Percentiles rank a stretch among this genome's conserved stretches.
Evolutionary conservation across 768 basidiomycete species (phyloP).

Genomic region (Boletus pseudopeckii): DNA sequence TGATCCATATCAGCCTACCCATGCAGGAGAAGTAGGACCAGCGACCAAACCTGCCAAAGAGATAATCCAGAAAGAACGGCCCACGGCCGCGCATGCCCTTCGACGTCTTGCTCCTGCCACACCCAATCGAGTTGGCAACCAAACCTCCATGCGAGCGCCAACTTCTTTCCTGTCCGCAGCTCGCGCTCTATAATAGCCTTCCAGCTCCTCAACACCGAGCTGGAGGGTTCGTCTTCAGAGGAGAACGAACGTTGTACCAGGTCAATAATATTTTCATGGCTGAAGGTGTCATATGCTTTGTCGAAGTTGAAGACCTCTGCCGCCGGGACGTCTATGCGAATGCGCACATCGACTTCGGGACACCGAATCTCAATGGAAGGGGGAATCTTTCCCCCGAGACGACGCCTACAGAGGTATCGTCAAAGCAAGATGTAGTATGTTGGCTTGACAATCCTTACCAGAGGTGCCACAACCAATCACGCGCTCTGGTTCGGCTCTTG

Average conservation of each 20-base stretch:
- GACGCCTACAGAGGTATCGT: constrained; percentile 45
- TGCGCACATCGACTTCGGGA: constrained; percentile 61
- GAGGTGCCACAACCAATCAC: constrained; percentile 89
- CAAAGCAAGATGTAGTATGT: not conserved
- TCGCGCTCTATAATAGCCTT: constrained; percentile 54
- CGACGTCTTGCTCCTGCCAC: constrained; percentile 64
- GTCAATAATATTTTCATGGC: constrained; percentile 56
- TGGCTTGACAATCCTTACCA: constrained; percentile 48
- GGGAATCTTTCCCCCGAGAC: constrained; percentile 72
- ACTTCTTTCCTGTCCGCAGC: constrained; percentile 48
- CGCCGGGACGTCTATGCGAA: constrained; percentile 68
- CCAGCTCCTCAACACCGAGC: constrained; percentile 46
- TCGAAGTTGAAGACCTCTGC: constrained; percentile 37
- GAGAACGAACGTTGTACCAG: constrained; percentile 56
- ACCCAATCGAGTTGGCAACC: constrained; percentile 83
- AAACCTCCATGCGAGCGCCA: constrained; percentile 78
- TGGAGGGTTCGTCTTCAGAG: constrained; percentile 30
- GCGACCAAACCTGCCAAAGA: constrained; percentile 56
- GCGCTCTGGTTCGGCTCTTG: constrained; percentile 71
- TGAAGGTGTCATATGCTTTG: constrained; percentile 50
- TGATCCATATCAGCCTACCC: constrained; percentile 12
- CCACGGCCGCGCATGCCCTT: constrained; percentile 63
- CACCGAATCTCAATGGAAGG: constrained; percentile 63
- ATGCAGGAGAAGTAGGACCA: not conserved
- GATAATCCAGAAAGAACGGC: constrained; percentile 73